Percentiles rank a stretch among this genome's conserved stretches.
Conservation (phyloP, 148 eudicot species). For the Rhododendron molle region DNA sequence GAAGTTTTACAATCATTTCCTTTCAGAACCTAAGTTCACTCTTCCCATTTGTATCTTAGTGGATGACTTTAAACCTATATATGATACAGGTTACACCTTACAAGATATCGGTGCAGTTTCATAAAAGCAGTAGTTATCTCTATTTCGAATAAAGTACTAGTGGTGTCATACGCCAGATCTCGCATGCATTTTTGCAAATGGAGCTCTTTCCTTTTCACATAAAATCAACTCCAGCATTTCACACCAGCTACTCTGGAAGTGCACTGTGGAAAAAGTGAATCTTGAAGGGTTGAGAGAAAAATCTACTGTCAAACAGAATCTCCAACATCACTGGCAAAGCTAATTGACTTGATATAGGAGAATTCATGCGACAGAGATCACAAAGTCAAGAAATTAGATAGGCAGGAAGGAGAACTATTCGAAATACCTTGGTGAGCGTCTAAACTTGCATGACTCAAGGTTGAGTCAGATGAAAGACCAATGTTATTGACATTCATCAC, state of each 20-base stretch:
- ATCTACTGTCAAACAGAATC: background rate
- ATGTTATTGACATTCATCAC: conserved; percentile 8
- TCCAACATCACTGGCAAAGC: background rate
- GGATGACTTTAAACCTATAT: background rate
- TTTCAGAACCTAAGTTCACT: background rate
- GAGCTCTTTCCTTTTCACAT: background rate
- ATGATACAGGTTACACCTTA: background rate
- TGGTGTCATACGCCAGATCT: background rate
- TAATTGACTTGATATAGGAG: background rate
- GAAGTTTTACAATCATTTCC: background rate
- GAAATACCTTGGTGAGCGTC: conserved; percentile 43
- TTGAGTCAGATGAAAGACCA: conserved; percentile 30
- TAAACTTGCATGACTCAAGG: conserved; percentile 45
- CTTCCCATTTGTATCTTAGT: background rate
- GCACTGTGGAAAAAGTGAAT: background rate
- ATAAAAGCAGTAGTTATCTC: background rate
- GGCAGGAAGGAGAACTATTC: background rate
- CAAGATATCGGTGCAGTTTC: background rate
- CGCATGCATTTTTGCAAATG: background rate
- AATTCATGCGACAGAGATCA: background rate
- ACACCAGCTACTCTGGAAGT: background rate
- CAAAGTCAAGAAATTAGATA: background rate
- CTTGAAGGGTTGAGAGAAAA: background rate
- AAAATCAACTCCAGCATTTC: background rate
- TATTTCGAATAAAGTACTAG: background rate